Evolutionary conservation across 2,329 filamentous ascomycete species (phyloP), one percentile per base, ranked within the genome.

Genomic region (Dactylellina leptospora): DNA sequence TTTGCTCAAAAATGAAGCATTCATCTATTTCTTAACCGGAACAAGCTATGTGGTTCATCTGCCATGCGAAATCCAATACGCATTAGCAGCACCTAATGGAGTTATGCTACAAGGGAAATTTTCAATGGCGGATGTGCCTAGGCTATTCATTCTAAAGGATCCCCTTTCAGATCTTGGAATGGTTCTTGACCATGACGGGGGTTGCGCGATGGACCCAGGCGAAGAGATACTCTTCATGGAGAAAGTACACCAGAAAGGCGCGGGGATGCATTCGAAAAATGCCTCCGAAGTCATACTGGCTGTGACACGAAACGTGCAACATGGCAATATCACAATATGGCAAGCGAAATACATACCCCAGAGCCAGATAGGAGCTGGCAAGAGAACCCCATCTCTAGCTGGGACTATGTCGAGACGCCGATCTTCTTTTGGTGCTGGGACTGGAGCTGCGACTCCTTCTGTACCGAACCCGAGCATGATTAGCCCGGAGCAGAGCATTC

Each of bases 41-140:
- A 88, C 91, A 30, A 95, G 87, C 78, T 91, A 99, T 84, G 87
- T 96, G 68, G 85, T 97, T 50, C 92, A 96, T 79, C 87, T 99
- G 78, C 93, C 93, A 1, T 99, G 99, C 78, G 93, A 97, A 80
- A 90, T 97, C 42, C 92, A 96, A 78, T 87, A 87, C 58, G 92
- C 91, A 27, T 91, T 93, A 79, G 87, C 93, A 33, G 90, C 91
- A 10, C 90, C 92, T 4, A 84, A 87, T 28, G 95, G 95, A 23
- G 84, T 97, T 53, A 85, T 99, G 18, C 86, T 99, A 63, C 93
- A 97, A 80, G 85, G 93, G 72, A 96, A 90, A 78, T 74, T 81
- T 76, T 74, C 77, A 63, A 77, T 56, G 78, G 79, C 50, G 60
- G 86, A 87, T 54, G 87, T 90, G 82, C 90, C 90, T 0, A 84